phyloP scores from a whole-genome alignment of 306 rosid genomes.

The Ceratonia siliqua region DNA sequence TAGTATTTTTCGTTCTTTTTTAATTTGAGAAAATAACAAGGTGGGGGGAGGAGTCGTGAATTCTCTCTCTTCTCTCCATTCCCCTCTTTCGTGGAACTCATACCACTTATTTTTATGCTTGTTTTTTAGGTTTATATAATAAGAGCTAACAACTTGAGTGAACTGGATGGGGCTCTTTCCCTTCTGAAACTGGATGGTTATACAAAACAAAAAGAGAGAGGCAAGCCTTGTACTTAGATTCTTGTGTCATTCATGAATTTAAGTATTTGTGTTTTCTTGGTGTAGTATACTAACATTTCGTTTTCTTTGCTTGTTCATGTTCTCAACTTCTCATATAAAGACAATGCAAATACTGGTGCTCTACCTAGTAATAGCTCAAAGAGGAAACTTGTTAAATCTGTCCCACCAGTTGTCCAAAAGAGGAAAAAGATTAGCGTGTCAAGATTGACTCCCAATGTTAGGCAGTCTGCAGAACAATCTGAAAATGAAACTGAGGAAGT shows the following conservation, averaged over 20 bases:
- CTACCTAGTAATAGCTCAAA: slow-evolving; percentile 30
- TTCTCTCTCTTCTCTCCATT: neutral
- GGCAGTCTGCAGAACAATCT: slow-evolving; percentile 38
- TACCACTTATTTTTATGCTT: neutral
- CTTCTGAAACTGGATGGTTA: slow-evolving; percentile 48
- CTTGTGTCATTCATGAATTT: slow-evolving; percentile 1
- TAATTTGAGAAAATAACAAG: neutral
- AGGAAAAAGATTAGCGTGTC: slow-evolving; percentile 39
- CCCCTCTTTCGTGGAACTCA: slow-evolving; percentile 7
- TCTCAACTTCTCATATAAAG: slow-evolving; percentile 48
- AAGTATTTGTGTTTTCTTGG: neutral
- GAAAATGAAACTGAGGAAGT: slow-evolving; percentile 62
- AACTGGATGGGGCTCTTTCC: slow-evolving; percentile 63
- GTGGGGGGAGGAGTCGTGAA: neutral
- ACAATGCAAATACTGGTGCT: slow-evolving; percentile 24
- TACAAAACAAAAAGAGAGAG: slow-evolving; percentile 52
- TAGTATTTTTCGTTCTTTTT: no score
- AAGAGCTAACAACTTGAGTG: slow-evolving; percentile 55
- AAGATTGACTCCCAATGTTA: slow-evolving; percentile 31
- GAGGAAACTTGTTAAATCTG: slow-evolving; percentile 44
- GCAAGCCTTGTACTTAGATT: slow-evolving; percentile 44
- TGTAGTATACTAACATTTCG: slow-evolving; percentile 4
- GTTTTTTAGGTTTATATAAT: slow-evolving; percentile 62
- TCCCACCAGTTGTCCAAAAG: slow-evolving; percentile 42
- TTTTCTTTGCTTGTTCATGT: slow-evolving; percentile 34